Evolutionary conservation across 345 rosid species (phyloP), one percentile per base, ranked within the genome.

Genomic region (Melaleuca quinquenervia): DNA sequence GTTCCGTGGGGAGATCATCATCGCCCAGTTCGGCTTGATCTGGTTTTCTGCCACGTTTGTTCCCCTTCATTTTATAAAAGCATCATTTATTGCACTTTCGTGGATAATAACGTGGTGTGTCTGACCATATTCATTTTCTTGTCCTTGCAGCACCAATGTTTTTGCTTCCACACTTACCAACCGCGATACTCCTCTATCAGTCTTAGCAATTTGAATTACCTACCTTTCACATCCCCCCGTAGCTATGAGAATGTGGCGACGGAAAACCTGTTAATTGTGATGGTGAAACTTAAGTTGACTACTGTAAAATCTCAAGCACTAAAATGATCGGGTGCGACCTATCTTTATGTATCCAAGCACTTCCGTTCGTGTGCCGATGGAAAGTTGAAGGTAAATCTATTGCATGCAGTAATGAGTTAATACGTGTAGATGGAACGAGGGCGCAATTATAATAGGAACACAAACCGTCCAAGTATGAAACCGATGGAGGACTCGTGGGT

Each of bases 301-400:
- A 29, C 22, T 29, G 11, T 51, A 5, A 51, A 20, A 53, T 53
- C 10, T 18, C 6, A 32, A 70, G 18, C 3, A 5, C 3, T 70
- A 41, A 18, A 9, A 32, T 0, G 0, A 5, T 70, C 0, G 24
- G 24, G 48, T 70, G 53, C 16, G 24, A 36, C n/a, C n/a, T 36
- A 32, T 70, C 18, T 70, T 36, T 32, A 18, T 11, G 11, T 32
- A 70, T 70, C 26, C 16, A 36, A 70, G 48, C 13, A 36, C 48
- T 70, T 36, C 26, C 3, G 1, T 24, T 70, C 0, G 24, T 18
- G 48, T 36, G 14, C 26, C 14, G 13, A 70, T 70, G 2, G 7
- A 70, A 8, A 26, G 48, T 8, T 18, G 32, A 0, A 36, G 12
- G 11, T 70, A 36, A 36, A 24, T 36, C 13, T 70, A 70, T 32